A percentile compares a stretch with the other conserved stretches of the same genome.
Evolutionary conservation across 257 asterid genomes (phyloP).

Genomic region (Solanum paucissectum): DNA sequence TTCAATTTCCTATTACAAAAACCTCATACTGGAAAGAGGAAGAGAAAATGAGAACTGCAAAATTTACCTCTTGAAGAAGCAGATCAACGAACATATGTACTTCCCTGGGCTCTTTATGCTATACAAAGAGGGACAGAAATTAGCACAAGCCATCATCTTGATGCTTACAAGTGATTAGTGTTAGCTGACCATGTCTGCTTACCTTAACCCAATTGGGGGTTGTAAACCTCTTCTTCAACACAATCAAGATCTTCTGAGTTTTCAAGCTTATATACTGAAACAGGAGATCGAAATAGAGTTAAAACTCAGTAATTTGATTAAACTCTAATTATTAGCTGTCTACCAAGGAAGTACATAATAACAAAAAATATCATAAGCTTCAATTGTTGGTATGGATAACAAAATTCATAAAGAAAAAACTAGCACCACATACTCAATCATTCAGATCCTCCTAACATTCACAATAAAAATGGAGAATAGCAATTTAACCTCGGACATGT

Average conservation of each 20-base stretch:
- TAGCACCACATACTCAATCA: not conserved
- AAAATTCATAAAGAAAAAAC: not conserved
- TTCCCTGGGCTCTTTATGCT: slow-evolving; percentile 99
- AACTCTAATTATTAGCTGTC: not conserved
- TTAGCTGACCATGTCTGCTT: slow-evolving; percentile 4
- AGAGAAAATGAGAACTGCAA: not conserved
- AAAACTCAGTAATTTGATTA: not conserved
- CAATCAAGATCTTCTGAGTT: slow-evolving; percentile 67
- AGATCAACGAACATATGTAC: slow-evolving; percentile 97
- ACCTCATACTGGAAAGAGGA: not conserved
- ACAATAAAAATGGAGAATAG: not conserved
- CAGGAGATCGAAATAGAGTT: not conserved
- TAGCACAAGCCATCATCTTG: not conserved
- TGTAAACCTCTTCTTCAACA: slow-evolving; percentile 79
- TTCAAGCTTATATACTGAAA: slow-evolving; percentile 81
- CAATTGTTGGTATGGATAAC: not conserved
- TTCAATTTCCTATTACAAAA: not conserved
- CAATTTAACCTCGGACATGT: not conserved
- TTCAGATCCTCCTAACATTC: not conserved
- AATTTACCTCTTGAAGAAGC: slow-evolving; percentile 75
- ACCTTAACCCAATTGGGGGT: slow-evolving; percentile 98
- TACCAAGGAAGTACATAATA: not conserved
- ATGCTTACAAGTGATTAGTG: not conserved
- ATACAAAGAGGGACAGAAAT: slow-evolving; percentile 1
- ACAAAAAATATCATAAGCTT: not conserved